Evolutionary conservation across 1,139 yeast genomes (phyloP), one percentile per base, ranked within the genome.

Genomic region (Geotrichum cucujoidarum): DNA sequence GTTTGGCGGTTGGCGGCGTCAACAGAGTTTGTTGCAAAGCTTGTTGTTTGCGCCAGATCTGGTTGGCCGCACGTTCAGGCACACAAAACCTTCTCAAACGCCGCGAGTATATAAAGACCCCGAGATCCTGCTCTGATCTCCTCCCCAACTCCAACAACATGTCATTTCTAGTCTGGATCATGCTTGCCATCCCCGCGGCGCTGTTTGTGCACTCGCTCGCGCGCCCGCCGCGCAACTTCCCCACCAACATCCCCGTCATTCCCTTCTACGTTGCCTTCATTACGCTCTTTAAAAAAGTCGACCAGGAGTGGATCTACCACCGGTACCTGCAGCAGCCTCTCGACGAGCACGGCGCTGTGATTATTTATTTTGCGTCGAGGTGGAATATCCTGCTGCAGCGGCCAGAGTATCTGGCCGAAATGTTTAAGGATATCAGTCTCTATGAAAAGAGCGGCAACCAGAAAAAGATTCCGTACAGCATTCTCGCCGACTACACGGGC

Each of bases 391-490:
- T 80, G 35, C 77, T 79, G 0, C 68, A 77, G 1, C 69, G 61
- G 45, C 83, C 83, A 1, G 73, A 73, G 32, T 71, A 63, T 48
- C 62, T 80, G 48, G 60, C 64, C 6, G 75, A 76, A 48, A 58
- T 80, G 4, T 72, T 79, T 52, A 74, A 69, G 55, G 69, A 78
- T 47, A 81, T 77, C 50, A 67, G 71, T 21, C 61, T 70, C 0
- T 80, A 71, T 61, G 76, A 77, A 2, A 80, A 80, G 55, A 77
- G 81, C 57, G 85, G 85, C 0, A 80, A 80, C 51, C 82, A 78
- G 32, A 66, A 70, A 43, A 80, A 80, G 57, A 78, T 78, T 16
- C 83, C 84, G 0, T 68, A 75, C 49, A 72, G 83, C 6, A 76
- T 78, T 1, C 59, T 79, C 32, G 74, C 83, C 0, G 68, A 69